A percentile compares a stretch with the other conserved stretches of the same genome.
Evolutionary conservation across 1,284 basidiomycete genomes (phyloP).

Genomic region (Malassezia japonica): DNA sequence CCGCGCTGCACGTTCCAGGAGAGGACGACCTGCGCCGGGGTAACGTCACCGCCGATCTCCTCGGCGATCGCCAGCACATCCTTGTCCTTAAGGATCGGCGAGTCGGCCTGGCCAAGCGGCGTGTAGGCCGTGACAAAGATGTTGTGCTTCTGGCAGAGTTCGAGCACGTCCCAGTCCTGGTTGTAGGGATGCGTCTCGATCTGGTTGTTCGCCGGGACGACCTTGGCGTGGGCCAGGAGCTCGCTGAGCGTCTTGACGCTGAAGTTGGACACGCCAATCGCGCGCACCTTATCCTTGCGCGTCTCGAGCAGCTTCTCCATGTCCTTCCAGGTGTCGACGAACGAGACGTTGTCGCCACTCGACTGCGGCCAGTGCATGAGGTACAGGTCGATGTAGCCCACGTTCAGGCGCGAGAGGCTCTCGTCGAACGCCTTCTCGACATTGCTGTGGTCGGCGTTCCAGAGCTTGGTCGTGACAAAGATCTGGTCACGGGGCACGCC

Average conservation of each 20-base stretch:
- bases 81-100: conserved; percentile 64
- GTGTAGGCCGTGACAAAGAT: conserved; percentile 73
- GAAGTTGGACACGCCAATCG: conserved; percentile 57
- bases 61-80: conserved; percentile 59
- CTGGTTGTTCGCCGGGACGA: conserved; percentile 36
- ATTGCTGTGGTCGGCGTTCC: conserved; percentile 51
- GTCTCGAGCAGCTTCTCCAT: conserved; percentile 39
- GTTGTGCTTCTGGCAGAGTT: conserved; percentile 60
- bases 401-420: conserved; percentile 62
- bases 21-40: conserved; percentile 58
- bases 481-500: conserved; percentile 67
- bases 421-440: conserved; percentile 55
- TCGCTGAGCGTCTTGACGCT: conserved; percentile 24
- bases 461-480: conserved; percentile 75
- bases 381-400: conserved; percentile 57
- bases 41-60: conserved; percentile 50
- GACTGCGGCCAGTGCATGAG: conserved; percentile 37
- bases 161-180: conserved; percentile 58
- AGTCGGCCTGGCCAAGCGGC: conserved; percentile 67
- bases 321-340: conserved; percentile 32
- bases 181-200: conserved; percentile 32
- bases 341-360: conserved; percentile 21
- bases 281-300: conserved; percentile 30
- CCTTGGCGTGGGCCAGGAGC: conserved; percentile 27
- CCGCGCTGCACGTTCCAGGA: conserved; percentile 64